Evolutionary conservation across 257 asterid genomes (phyloP), one percentile per base, ranked within the genome.

Genomic region (Salvia hispanica): DNA sequence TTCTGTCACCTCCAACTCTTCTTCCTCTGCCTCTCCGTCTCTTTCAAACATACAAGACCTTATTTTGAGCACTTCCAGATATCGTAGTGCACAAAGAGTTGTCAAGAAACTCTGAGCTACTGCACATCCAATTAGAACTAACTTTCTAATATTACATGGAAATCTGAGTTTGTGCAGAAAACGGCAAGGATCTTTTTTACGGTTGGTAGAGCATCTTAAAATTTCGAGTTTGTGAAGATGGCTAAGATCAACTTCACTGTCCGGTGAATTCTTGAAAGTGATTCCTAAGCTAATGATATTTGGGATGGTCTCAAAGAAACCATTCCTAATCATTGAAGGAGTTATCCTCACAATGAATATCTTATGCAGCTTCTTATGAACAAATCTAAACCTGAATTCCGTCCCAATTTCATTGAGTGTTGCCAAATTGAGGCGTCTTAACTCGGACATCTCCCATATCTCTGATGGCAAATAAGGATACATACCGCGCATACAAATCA

Each of bases 41-140:
- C 63, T 54, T 31, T 59, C 51, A 21, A 57, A 69, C 9, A 4
- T 7, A 16, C 46, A 13, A 3, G 2, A 0, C 13, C 40, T 15
- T 31, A 75, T 21, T 31, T 62, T 55, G 5, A 75, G 75, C 34
- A 69, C 54, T 63, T 75, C 51, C 14, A 69, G 67, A 21, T 62
- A 28, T 0, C 57, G 63, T 18, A 75, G 43, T 9, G 5, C 15
- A 13, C 67, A 66, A 7, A 74, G n/a, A 53, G 37, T 28, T 8
- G 39, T 34, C 74, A 67, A 3, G 7, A 34, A 13, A 12, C 16
- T 13, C 18, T 2, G 5, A 0, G 0, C 0, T 50, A 74, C 15
- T 39, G 0, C 9, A 46, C 65, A 68, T 3, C 4, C 3, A 3
- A 0, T 40, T 16, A 74, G 51, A 47, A 34, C 59, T 36, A 74